These are phyloP conservation scores for Wickerhamiella qilinensis DNA, from an alignment of 805 yeast genomes.

Conservation along the genomic window DNA sequence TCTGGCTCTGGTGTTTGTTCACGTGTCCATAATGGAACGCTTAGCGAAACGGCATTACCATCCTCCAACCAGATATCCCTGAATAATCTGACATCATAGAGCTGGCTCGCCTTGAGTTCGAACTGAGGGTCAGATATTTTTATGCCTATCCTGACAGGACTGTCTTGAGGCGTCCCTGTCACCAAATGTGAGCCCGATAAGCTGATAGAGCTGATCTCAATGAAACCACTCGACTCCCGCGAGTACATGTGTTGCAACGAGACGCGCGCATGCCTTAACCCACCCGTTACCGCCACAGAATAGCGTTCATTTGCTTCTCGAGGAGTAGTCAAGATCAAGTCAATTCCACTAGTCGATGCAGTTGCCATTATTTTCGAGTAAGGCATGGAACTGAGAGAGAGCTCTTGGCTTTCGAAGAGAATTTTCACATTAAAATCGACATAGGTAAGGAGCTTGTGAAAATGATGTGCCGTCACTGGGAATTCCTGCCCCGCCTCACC, in stretches of 20 bases:
- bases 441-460: constrained; percentile 19
- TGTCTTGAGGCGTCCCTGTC: constrained; percentile 4
- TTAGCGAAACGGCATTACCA: not conserved
- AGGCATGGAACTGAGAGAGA: constrained; percentile 81
- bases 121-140: constrained; percentile 34
- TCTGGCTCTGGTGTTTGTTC: not conserved
- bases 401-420: constrained; percentile 52
- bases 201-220: constrained; percentile 1
- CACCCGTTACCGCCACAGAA: constrained; percentile 29
- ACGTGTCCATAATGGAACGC: not conserved
- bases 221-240: constrained; percentile 60
- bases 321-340: constrained; percentile 32
- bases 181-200: constrained; percentile 2
- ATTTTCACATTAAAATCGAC: constrained; percentile 49
- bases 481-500: not conserved
- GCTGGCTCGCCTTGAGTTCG: constrained; percentile 63
- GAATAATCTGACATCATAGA: constrained; percentile 73
- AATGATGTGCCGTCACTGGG: not conserved
- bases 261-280: constrained; percentile 42
- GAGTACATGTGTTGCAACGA: constrained; percentile 84
- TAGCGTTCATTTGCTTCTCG: constrained; percentile 4
- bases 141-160: constrained; percentile 24
- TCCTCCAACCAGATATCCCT: constrained; percentile 13
- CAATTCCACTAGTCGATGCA: constrained; percentile 56
- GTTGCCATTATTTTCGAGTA: constrained; percentile 83